A percentile compares a stretch with the other conserved stretches of the same genome.
Conservation (phyloP, 345 rosid genomes). For the Populus davidiana region DNA sequence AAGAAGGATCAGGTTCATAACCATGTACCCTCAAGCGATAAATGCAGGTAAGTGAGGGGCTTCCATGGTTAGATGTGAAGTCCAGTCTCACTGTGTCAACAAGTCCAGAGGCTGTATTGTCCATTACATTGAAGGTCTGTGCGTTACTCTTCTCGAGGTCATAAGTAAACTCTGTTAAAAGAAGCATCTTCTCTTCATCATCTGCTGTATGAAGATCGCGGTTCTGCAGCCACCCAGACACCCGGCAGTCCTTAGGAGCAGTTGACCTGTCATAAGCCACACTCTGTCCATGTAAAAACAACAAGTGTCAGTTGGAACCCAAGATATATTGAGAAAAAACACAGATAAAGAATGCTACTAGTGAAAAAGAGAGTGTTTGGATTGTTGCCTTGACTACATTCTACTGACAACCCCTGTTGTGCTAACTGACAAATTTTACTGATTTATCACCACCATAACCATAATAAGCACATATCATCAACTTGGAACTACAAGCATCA, state of each 20-base stretch:
- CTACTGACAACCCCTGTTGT: not conserved
- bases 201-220: conserved; percentile 27
- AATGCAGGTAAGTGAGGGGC: conserved; percentile 73
- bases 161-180: conserved; percentile 69
- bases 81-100: conserved; percentile 77
- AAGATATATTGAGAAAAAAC: too few species aligned
- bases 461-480: not conserved
- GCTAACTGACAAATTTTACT: not conserved
- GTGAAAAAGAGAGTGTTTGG: not conserved
- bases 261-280: conserved; percentile 88
- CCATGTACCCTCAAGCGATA: conserved; percentile 94
- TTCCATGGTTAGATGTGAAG: conserved; percentile 80
- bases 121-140: conserved; percentile 63
- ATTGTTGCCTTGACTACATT: not conserved
- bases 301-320: conserved; percentile 3
- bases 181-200: conserved; percentile 42
- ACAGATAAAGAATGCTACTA: not conserved
- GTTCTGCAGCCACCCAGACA: conserved; percentile 79
- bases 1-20: conserved; percentile 49
- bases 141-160: conserved; percentile 86
- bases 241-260: conserved; percentile 86
- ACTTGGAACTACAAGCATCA: not conserved
- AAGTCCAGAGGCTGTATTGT: conserved; percentile 39
- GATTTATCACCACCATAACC: not conserved
- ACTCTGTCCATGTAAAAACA: conserved; percentile 46